phyloP scores from a whole-genome alignment of 1,139 yeast species.

The Yamadazyma jaroonii region DNA sequence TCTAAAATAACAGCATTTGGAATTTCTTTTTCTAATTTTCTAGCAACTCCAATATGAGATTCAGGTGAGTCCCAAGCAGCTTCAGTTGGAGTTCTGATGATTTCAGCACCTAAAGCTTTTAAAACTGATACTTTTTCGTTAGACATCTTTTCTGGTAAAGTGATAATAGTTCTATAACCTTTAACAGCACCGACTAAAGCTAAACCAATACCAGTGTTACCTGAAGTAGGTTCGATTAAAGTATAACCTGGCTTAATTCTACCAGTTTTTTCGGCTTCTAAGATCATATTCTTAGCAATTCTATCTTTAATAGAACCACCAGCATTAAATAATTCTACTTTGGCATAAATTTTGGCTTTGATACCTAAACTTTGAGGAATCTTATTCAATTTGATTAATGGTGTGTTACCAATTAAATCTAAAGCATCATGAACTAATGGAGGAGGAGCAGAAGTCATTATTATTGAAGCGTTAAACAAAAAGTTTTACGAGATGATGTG shows the following conservation, averaged over 20 bases:
- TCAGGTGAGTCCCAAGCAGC: conserved; percentile 95
- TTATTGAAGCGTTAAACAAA: background rate
- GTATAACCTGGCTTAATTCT: conserved; percentile 83
- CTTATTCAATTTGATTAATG: conserved; percentile 69
- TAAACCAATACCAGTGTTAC: conserved; percentile 86
- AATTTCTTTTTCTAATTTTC: conserved; percentile 75
- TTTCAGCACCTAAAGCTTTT: conserved; percentile 88
- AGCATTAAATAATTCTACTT: conserved; percentile 65
- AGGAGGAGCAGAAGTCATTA: conserved; percentile 25
- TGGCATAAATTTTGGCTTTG: conserved; percentile 58
- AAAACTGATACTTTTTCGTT: conserved; percentile 86
- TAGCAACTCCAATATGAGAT: conserved; percentile 88
- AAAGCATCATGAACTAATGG: conserved; percentile 41
- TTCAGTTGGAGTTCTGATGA: conserved; percentile 87
- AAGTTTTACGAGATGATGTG: conserved; percentile 1
- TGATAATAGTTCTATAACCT: conserved; percentile 85
- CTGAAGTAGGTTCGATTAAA: conserved; percentile 85
- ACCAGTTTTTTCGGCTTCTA: conserved; percentile 79
- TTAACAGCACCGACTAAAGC: conserved; percentile 85
- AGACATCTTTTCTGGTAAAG: conserved; percentile 91
- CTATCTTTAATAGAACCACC: conserved; percentile 74
- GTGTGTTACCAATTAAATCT: conserved; percentile 82
- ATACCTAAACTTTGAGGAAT: conserved; percentile 77
- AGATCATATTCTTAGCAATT: conserved; percentile 66
- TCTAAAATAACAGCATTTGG: conserved; percentile 85